Evolutionary conservation across 1,139 yeast genomes (phyloP).

Genomic region (Pichia kudriavzevii): DNA sequence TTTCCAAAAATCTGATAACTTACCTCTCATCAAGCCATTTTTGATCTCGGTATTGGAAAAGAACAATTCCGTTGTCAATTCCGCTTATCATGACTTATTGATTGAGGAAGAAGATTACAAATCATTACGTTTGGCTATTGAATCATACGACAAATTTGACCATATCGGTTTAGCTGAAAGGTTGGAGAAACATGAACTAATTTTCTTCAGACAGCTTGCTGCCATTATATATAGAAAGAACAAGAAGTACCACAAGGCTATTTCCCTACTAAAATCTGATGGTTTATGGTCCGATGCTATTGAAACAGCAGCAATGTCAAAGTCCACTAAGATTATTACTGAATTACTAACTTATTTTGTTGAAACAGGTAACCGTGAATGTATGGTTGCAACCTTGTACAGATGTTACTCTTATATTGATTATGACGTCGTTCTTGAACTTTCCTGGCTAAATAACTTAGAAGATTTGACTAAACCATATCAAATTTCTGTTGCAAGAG

Average conservation of each 20-base stretch:
- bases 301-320: slow-evolving; percentile 83
- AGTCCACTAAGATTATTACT: slow-evolving; percentile 74
- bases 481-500: slow-evolving; percentile 73
- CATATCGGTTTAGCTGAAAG: slow-evolving; percentile 88
- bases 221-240: slow-evolving; percentile 90
- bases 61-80: slow-evolving; percentile 85
- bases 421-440: slow-evolving; percentile 78
- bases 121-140: slow-evolving; percentile 80
- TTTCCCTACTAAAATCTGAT: slow-evolving; percentile 82
- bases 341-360: slow-evolving; percentile 88
- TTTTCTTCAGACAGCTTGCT: slow-evolving; percentile 93
- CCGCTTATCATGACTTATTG: slow-evolving; percentile 90
- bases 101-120: slow-evolving; percentile 96
- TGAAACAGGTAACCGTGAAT: slow-evolving; percentile 94
- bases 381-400: slow-evolving; percentile 85
- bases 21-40: slow-evolving; percentile 94
- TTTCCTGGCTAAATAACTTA: slow-evolving; percentile 85
- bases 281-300: slow-evolving; percentile 93
- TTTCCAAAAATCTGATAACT: slow-evolving; percentile 90
- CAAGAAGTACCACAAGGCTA: slow-evolving; percentile 87
- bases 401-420: slow-evolving; percentile 75
- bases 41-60: slow-evolving; percentile 84
- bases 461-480: slow-evolving; percentile 81
- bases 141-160: slow-evolving; percentile 84
- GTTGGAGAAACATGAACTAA: slow-evolving; percentile 81